Conservation (phyloP, 2,329 filamentous ascomycete genomes). For the Chaetomium olivaceum region DNA sequence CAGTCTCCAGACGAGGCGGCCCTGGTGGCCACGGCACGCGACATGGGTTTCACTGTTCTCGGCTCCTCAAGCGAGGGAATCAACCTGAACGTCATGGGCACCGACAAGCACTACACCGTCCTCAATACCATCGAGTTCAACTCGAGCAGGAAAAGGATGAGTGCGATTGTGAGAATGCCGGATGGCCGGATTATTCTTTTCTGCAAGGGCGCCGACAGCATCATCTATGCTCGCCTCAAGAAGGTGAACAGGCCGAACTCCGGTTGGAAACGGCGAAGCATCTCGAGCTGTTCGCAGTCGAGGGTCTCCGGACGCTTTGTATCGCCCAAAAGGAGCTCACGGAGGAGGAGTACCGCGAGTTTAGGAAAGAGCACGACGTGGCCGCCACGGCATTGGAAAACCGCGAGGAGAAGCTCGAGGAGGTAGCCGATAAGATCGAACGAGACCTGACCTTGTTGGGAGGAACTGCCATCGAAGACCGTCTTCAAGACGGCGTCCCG, state of each 20-base stretch:
- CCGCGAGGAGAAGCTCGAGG: constrained; percentile 90
- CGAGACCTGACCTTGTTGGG: constrained; percentile 84
- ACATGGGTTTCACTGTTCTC: constrained; percentile 92
- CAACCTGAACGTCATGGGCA: constrained; percentile 80
- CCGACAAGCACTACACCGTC: constrained; percentile 81
- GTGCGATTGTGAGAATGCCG: constrained; percentile 92
- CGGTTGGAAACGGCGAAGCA: constrained; percentile 85
- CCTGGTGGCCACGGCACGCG: constrained; percentile 87
- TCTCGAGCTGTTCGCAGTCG: constrained; percentile 93
- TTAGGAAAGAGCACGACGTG: constrained; percentile 84
- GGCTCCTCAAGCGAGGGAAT: constrained; percentile 79
- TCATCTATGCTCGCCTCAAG: constrained; percentile 90
- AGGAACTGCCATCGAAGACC: constrained; percentile 95
- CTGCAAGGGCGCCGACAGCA: constrained; percentile 96
- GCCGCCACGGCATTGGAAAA: constrained; percentile 82
- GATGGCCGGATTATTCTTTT: constrained; percentile 86
- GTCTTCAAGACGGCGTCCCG: constrained; percentile 92
- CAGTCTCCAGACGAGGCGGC: constrained; percentile 97
- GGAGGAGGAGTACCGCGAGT: constrained; percentile 80
- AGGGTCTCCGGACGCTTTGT: constrained; percentile 91
- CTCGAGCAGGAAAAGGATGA: constrained; percentile 95
- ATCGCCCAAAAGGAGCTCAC: constrained; percentile 80
- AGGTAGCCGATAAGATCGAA: constrained; percentile 86
- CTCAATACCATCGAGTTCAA: constrained; percentile 98
- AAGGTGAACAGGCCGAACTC: constrained; percentile 80